phyloP scores from a whole-genome alignment of 129 eudicot genomes.

The Pulicaria dysenterica region DNA sequence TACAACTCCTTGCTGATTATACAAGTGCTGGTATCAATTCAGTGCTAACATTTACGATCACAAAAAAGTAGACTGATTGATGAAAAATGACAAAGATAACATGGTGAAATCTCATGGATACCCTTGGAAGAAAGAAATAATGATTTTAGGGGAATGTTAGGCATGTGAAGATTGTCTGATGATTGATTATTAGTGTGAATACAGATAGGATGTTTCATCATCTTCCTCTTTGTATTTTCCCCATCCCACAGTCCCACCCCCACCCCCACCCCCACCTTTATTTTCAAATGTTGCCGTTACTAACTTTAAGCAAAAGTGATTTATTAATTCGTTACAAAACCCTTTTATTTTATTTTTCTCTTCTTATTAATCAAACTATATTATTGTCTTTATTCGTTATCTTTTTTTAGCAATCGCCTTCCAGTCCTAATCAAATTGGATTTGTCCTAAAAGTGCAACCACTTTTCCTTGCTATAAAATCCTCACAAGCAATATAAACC shows the following conservation, averaged over 20 bases:
- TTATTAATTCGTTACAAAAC: conserved; percentile 7
- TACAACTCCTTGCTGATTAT: not conserved
- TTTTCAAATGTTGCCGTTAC: conserved; percentile 29
- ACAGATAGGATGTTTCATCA: conserved; percentile 39
- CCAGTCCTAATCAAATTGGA: conserved; percentile 20
- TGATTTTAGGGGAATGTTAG: conserved; percentile 22
- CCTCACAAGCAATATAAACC: not conserved
- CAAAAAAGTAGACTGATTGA: conserved; percentile 1
- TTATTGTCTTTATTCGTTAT: conserved; percentile 24
- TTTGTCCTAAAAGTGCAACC: conserved; percentile 18
- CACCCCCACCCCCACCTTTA: not conserved
- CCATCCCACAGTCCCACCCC: not conserved
- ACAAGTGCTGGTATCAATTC: not conserved
- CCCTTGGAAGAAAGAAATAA: not conserved
- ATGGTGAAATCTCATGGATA: conserved; percentile 19
- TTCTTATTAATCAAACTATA: conserved; percentile 19
- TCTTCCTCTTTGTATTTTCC: not conserved
- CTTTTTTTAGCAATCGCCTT: conserved; percentile 13
- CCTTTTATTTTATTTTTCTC: not conserved
- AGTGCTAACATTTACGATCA: not conserved
- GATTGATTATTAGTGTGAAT: conserved; percentile 37
- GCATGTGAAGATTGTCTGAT: conserved; percentile 40
- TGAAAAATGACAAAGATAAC: conserved; percentile 31
- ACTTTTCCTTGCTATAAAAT: conserved; percentile 10
- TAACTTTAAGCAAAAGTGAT: conserved; percentile 21